phyloP scores from a whole-genome alignment of 2,329 filamentous ascomycete genomes.

The Elsinoe ampelina region DNA sequence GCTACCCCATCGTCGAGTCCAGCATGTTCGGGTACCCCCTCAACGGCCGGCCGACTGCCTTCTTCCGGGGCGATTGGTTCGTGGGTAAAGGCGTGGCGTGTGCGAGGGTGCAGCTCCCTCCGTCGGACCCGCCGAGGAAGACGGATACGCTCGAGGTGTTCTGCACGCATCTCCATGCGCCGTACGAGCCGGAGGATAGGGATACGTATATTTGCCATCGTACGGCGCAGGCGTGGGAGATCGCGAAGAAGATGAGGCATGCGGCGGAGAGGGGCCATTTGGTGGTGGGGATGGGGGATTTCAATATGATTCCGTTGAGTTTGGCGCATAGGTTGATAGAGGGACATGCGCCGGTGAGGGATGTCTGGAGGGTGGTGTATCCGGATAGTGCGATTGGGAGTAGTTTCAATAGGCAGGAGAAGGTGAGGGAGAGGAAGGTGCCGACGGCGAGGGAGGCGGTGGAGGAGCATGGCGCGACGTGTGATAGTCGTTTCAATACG shows the following conservation, averaged over 20 bases:
- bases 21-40: conserved; percentile 81
- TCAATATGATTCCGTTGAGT: conserved; percentile 89
- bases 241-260: conserved; percentile 76
- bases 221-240: conserved; percentile 88
- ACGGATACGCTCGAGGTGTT: conserved; percentile 78
- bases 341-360: conserved; percentile 64
- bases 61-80: conserved; percentile 92
- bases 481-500: conserved; percentile 77
- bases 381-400: conserved; percentile 75
- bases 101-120: conserved; percentile 59
- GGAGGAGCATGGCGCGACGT: conserved; percentile 72
- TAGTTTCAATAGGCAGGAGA: conserved; percentile 56
- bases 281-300: conserved; percentile 81
- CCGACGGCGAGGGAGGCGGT: conserved; percentile 74
- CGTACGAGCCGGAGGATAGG: conserved; percentile 68
- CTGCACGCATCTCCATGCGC: conserved; percentile 85
- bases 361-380: conserved; percentile 77
- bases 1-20: conserved; percentile 87
- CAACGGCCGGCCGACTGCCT: conserved; percentile 85
- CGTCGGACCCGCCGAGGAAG: conserved; percentile 40
- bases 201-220: conserved; percentile 88
- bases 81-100: conserved; percentile 90
- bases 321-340: conserved; percentile 77
- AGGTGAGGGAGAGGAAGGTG: conserved; percentile 53
- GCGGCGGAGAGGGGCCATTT: conserved; percentile 74